Evolutionary conservation across 768 basidiomycete genomes (phyloP), one percentile per base, ranked within the genome.

Genomic region (Lactarius tabidus): DNA sequence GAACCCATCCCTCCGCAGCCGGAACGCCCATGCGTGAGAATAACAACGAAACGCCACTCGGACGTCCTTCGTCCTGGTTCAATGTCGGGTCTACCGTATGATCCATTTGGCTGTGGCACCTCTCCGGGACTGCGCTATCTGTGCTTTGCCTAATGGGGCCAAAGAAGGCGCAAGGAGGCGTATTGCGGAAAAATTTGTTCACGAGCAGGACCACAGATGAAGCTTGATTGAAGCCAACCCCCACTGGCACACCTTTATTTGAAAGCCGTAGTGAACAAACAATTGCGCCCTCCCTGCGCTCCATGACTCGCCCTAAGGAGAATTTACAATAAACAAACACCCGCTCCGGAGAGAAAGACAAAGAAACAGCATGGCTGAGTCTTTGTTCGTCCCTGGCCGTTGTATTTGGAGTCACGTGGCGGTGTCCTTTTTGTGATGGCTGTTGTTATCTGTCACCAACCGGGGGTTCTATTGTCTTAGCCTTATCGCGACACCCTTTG

Each of bases 381-480:
- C 26, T 28, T 51, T 51, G 48, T 51, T 51, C 14, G 48, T 51
- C 26, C 23, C 48, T 7, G 15, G 48, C 23, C 48, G 48, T 51
- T 51, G 48, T 51, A 51, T 51, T 51, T 26, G 14, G 6, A 15
- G 7, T 51, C 52, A 58, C 45, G 62, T 63, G 62, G 9, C 18
- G 1, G 20, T 17, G 10, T 38, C 17, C 35, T 43, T 18, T 62
- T 54, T 6, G 38, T 7, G 31, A 33, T 17, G 8, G 31, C 23
- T 43, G 45, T 33, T 58, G 51, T 66, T 66, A 56, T 58, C 20
- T 58, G 2, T 56, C 31, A 48, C 23, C n/a, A n/a, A 48, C 51
- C 18, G 17, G 17, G 29, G n/a, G 45, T 4, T 31, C 23, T 33
- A 60, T 60, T 60, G 43, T 60, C 38, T 51, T 15, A 31, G 23